Evolutionary conservation across 1,139 yeast genomes (phyloP).

Genomic region (Suhomyces yuchorum): DNA sequence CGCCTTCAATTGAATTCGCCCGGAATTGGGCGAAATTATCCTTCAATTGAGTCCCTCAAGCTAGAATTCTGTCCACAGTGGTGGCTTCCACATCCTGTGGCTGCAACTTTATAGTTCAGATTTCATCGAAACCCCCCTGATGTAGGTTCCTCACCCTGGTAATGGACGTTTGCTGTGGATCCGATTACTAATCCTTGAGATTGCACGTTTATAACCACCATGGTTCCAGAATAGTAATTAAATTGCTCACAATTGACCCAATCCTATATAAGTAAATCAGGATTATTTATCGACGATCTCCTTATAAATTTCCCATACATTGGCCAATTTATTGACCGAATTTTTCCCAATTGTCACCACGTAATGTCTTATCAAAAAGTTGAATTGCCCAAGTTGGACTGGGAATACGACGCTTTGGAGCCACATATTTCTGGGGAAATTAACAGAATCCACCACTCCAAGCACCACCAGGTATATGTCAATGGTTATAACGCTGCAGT

Average conservation of each 20-base stretch:
- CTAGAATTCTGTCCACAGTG: not conserved
- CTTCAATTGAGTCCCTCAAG: not conserved
- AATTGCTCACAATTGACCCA: constrained; percentile 10
- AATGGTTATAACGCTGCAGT: constrained; percentile 45
- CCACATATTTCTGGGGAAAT: constrained; percentile 47
- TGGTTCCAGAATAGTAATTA: constrained; percentile 8
- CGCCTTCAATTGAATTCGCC: too few species aligned
- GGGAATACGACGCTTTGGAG: constrained; percentile 45
- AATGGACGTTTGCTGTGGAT: not conserved
- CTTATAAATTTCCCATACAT: not conserved
- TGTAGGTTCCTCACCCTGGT: not conserved
- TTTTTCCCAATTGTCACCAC: not conserved
- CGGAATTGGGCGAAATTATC: too few species aligned
- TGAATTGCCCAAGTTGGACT: constrained; percentile 42
- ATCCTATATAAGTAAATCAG: not conserved
- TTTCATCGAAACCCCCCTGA: not conserved
- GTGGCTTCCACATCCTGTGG: constrained; percentile 2
- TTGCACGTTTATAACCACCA: constrained; percentile 7
- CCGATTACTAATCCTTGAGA: not conserved
- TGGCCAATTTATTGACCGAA: not conserved
- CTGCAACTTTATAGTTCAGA: not conserved
- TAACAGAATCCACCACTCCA: constrained; percentile 43
- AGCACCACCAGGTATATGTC: constrained; percentile 48
- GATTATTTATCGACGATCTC: not conserved
- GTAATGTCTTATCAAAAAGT: constrained; percentile 16